Percentiles rank a stretch among this genome's conserved stretches.
Evolutionary conservation across 306 rosid species (phyloP).

Genomic region (Acacia confusa): DNA sequence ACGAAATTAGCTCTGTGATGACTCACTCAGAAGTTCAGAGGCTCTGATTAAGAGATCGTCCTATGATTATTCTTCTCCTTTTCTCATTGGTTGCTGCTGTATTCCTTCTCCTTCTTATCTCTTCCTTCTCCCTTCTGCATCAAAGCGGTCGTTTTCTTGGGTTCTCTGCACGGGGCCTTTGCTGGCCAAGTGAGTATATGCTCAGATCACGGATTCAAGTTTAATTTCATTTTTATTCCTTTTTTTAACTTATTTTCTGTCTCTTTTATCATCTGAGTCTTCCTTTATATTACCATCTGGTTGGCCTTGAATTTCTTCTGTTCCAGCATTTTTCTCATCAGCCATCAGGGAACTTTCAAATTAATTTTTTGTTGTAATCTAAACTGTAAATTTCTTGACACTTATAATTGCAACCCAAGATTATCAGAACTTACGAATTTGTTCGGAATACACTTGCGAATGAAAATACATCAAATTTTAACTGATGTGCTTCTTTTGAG

Average conservation of each 20-base stretch:
- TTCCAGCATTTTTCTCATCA: neutral
- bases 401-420: neutral
- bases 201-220: neutral
- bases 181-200: conserved; percentile 7
- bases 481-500: neutral
- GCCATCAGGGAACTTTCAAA: neutral
- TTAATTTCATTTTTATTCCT: neutral
- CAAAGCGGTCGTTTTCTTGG: neutral
- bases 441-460: neutral
- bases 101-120: neutral
- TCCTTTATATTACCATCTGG: conserved; percentile 18
- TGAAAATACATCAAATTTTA: neutral
- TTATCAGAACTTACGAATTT: neutral
- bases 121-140: neutral
- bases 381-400: neutral
- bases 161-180: conserved; percentile 1
- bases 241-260: neutral
- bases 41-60: neutral
- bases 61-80: conserved; percentile 19
- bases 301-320: neutral
- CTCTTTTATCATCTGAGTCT: conserved; percentile 35
- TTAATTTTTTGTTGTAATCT: neutral
- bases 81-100: neutral
- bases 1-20: neutral
- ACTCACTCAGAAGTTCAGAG: conserved; percentile 7